Base-by-base conservation (phyloP, 2,329 filamentous ascomycete genomes). In the Sporothrix schenckii region DNA sequence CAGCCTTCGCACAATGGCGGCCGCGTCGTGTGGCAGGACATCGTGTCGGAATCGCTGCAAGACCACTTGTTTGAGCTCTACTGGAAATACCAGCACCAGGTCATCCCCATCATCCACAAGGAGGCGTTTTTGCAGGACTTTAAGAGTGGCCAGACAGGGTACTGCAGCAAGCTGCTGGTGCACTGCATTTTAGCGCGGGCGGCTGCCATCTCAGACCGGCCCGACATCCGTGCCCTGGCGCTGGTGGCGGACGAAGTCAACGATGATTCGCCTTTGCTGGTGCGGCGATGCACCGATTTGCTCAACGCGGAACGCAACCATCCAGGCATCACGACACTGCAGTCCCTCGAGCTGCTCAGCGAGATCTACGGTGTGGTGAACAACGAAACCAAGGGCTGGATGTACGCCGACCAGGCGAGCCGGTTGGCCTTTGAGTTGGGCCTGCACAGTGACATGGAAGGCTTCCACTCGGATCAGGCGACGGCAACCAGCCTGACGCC, bases 41-140 rank as follows among this genome's bases (percentile, higher is more conserved):
- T 53, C 0, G 30, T 72, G 0, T 50, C 69, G 0, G 14, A 53
- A 2, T 16, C 58, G 5, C 49, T 69, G 21, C 58, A 69, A 14
- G 69, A 66, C 21, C 30, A 69, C 19, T 56, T 70, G 1, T 53
- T 72, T 30, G 71, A 70, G 6, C 66, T 69, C 14, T 72, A 69
- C 44, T 72, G 71, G 71, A 52, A 4, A 13, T 61, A 70, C 24
- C 41, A 70, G 16, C 66, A 72, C 47, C 69, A 68, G 13, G 44
- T 70, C 14, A 61, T 70, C 6, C 71, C 71, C 5, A 67, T 71
- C 7, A 47, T 71, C 6, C 68, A 71, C 52, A 71, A 69, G 27
- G 60, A 44, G 69, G 71, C 71, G 14, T 72, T 72, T 19, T 24
- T 70, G 14, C 69, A 61, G 10, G 71, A 72, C 16, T 70, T 69